These are phyloP conservation scores for Gracilaria vermiculophylla DNA, from an alignment of 23 red algal species.

Conservation along the genomic window DNA sequence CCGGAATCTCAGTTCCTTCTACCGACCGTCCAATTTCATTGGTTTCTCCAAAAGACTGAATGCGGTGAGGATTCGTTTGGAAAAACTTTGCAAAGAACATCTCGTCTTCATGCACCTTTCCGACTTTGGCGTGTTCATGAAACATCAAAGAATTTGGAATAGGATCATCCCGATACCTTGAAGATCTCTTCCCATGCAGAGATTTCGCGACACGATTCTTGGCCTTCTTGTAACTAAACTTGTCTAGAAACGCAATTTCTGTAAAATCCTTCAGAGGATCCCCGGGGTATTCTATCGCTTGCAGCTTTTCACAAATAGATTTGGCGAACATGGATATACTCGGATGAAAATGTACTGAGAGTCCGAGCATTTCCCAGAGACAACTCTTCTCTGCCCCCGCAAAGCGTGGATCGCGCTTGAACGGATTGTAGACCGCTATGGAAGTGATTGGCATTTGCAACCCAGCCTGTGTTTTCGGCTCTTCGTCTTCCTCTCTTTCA, in stretches of 20 bases:
- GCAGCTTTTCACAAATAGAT: constrained; percentile 40
- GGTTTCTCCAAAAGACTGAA: neutral
- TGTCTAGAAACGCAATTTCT: constrained; percentile 75
- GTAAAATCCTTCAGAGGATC: constrained; percentile 86
- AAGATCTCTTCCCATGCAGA: constrained; percentile 59
- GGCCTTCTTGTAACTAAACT: constrained; percentile 83
- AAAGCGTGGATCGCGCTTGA: constrained; percentile 67
- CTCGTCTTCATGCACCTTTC: constrained; percentile 55
- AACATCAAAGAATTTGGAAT: constrained; percentile 42
- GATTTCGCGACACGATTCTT: constrained; percentile 68
- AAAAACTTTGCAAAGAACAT: constrained; percentile 72
- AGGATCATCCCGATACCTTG: constrained; percentile 11
- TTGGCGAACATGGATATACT: constrained; percentile 81
- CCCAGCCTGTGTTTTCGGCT: neutral
- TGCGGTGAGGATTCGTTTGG: constrained; percentile 28
- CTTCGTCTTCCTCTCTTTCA: neutral
- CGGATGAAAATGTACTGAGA: constrained; percentile 81
- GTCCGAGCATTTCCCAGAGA: constrained; percentile 77
- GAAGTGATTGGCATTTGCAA: neutral
- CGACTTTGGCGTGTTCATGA: constrained; percentile 24
- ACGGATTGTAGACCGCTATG: constrained; percentile 42
- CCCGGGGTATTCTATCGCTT: constrained; percentile 47
- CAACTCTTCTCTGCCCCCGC: constrained; percentile 69
- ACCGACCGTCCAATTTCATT: neutral
- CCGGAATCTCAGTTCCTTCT: neutral